Base-by-base conservation (phyloP, 2,329 filamentous ascomycete species). In the Pleoardoris graminearum region DNA sequence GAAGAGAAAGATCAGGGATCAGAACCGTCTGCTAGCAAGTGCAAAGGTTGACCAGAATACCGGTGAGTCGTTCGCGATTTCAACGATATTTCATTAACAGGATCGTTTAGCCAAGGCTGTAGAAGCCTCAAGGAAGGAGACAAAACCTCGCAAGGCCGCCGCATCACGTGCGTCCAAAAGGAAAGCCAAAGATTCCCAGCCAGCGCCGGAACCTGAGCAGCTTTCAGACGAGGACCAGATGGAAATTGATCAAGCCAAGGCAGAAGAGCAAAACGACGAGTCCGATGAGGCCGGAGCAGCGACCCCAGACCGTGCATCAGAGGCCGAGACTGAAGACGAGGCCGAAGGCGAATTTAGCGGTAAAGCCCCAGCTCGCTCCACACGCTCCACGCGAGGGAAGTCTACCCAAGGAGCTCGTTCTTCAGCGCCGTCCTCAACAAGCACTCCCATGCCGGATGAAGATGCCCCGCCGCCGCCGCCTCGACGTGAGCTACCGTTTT, bases 1-100 rank as follows among this genome's bases (percentile, higher is more conserved):
- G 76, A 92, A 92, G 72, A 77, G 86, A 47, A 91, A 89, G 73
- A 91, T 92, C 44, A 77, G 89, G 37, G 83, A 91, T 62, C 88
- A 91, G 72, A 85, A 88, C 62, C 80, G 82, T 33, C 72, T 88
- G 17, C 72, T 91, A 21, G 76, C 78, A 14, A 73, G 76, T 25
- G 81, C 82, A 66, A 84, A 85, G 47, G 67, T 74, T 10, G 69
- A 72, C 45, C 62, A 66, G 41, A 37, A 57, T 10, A 62, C 57
- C 42, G 67, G 71, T 73, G 54, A 43, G 65, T 45, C 30, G 8
- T 21, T 45, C n/a, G n/a, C n/a, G n/a, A n/a, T n/a, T n/a, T n/a
- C n/a, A n/a, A n/a, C n/a, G n/a, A n/a, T n/a, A n/a, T n/a, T n/a
- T n/a, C n/a, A n/a, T n/a, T n/a, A n/a, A n/a, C n/a, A n/a, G n/a